Evolutionary conservation across 2,329 filamentous ascomycete genomes (phyloP), one percentile per base, ranked within the genome.

Genomic region (Aspergillus spinulosporus): DNA sequence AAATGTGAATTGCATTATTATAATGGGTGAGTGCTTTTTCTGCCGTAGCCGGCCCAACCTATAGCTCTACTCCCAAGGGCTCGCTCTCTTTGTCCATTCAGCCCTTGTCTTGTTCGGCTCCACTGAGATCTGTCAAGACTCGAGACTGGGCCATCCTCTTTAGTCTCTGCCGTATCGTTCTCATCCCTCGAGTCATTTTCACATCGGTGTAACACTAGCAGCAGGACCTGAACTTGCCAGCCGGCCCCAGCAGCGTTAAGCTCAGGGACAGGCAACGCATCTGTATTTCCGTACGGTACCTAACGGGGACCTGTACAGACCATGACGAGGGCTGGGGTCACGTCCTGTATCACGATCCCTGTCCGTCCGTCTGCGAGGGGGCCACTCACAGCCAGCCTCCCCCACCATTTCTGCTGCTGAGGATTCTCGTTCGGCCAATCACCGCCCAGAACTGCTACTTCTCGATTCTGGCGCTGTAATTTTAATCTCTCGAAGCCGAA

Each of bases 331-430:
- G 61, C 63, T 14, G 29, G 31, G 40, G 28, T 15, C 7, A 28
- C 42, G 39, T 51, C 31, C 21, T 44, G 40, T 51, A 52, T 28
- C 44, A 58, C 62, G 58, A 66, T 67, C 68, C 66, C 66, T 66
- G 64, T 55, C 61, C 55, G 52, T 63, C 66, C 66, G 70, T 70
- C 65, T 70, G 61, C 49, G 14, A 12, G 11, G 29, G 43, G 56
- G 59, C 70, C 70, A 73, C 71, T 70, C 65, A 72, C 32, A 51
- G 15, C 43, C 52, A 42, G 45, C 57, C 61, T 48, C 59, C 63
- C 62, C 64, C 63, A 64, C 64, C 59, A 66, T 60, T 63, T 59
- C 44, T 49, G 15, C 31, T 60, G 36, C 48, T 43, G 57, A 51
- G 32, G 48, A 48, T 46, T 46, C 40, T 8, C 40, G 56, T 34